Conservation (phyloP, 495 filamentous ascomycete species). For the Aspergillus sclerotioniger region DNA sequence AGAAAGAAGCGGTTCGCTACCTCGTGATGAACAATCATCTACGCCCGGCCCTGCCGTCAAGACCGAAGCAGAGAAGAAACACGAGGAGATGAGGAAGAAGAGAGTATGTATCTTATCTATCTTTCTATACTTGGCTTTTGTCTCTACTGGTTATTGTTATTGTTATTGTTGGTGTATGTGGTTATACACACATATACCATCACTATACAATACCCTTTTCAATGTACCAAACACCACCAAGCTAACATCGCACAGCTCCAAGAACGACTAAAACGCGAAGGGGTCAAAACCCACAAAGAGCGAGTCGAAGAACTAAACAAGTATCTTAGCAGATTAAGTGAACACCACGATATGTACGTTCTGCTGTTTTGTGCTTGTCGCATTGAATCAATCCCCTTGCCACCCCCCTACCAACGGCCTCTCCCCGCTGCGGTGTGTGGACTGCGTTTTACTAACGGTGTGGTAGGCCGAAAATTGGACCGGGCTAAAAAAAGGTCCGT, state of each 20-base stretch:
- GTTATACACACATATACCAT: too few relatives aligned
- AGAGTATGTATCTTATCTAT: slow-evolving; percentile 57
- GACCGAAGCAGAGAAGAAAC: slow-evolving; percentile 79
- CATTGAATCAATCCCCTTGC: neutral
- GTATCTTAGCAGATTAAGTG: slow-evolving; percentile 84
- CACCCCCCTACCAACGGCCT: neutral
- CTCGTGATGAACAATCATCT: slow-evolving; percentile 9
- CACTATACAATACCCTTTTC: too few relatives aligned
- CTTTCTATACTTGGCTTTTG: slow-evolving; percentile 6
- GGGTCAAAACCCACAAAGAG: slow-evolving; percentile 94
- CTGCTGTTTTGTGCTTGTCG: slow-evolving; percentile 9
- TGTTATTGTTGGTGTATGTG: too few relatives aligned
- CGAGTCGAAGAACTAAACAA: slow-evolving; percentile 94
- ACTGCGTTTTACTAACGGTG: slow-evolving; percentile 7
- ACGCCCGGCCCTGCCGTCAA: slow-evolving; percentile 42
- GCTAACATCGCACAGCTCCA: slow-evolving; percentile 30
- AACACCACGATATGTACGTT: slow-evolving; percentile 93
- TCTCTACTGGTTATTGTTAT: neutral
- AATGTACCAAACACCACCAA: neutral
- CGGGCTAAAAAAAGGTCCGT: slow-evolving; percentile 48
- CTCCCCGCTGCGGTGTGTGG: neutral
- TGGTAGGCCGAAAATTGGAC: slow-evolving; percentile 68
- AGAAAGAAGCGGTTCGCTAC: slow-evolving; percentile 4
- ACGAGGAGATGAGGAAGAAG: slow-evolving; percentile 77
- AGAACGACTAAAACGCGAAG: slow-evolving; percentile 77